Base-by-base conservation (phyloP, 306 rosid genomes). In the Elaeagnus macrophylla region DNA sequence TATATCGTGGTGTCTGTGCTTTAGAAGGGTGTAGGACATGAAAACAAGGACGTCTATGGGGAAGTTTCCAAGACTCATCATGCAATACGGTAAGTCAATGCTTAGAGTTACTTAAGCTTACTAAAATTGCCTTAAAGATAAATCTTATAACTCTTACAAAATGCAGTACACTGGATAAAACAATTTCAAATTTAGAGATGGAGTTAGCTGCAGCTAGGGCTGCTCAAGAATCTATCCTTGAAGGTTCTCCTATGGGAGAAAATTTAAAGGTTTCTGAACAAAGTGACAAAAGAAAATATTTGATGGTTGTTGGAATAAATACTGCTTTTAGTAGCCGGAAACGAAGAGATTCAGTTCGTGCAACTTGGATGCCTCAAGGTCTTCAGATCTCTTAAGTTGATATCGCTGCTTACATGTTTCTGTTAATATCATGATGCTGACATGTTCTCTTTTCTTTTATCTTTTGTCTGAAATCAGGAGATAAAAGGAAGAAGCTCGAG, bases 311-410 rank as follows among this genome's bases (percentile, higher is more conserved):
- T 2, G 84, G 84, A 40, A 64, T 78, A 54, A 79, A 79, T 59
- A 79, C 84, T 57, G 81, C 84, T 18, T 79, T 79, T 68, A 79
- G 85, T 51, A 79, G 85, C 71, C 67, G 85, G 43, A 79, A 79
- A 56, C 78, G 85, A 7, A 70, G 85, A 47, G 85, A 79, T 55
- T 79, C 85, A 10, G 67, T 79, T 41, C 85, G 85, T 48, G 69
- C 74, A 32, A 79, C 81, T 60, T 79, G 85, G 85, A 72, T 79
- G 81, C 85, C 85, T 56, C 81, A 75, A 69, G 85, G 85, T 75
- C 52, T 61, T 51, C 36, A 20, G 9, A 62, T 51, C n/a, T n/a
- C n/a, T n/a, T n/a, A n/a, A n/a, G n/a, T n/a, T 25, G 32, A 25
- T 25, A 25, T 25, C 4, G 32, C 2, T 25, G 32, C 32, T 25